Evolutionary conservation across 306 rosid species (phyloP), one percentile per base, ranked within the genome.

Genomic region (Acacia confusa): DNA sequence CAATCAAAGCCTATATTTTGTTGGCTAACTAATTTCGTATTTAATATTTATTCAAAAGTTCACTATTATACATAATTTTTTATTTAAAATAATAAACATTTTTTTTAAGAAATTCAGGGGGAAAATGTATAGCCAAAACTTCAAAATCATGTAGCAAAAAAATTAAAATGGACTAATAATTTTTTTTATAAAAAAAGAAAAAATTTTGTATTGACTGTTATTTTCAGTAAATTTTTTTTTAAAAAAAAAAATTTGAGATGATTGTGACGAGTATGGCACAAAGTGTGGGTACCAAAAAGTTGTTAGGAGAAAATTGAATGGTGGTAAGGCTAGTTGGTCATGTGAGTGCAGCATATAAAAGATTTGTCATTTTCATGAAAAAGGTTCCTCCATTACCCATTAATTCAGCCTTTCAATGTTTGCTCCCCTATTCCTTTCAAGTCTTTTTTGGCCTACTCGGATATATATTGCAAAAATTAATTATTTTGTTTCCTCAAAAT

Each of bases 191-290:
- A 43, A 19, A 52, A 52, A 52, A 52, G 1, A 17, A 52, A 52
- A n/a, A n/a, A n/a, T n/a, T 4, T 52, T 20, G 14, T n/a, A 57
- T 57, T 57, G 30, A 22, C 0, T 10, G 27, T 4, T 12, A 10
- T 61, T 25, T 61, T 12, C 36, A 28, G n/a, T 63, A 27, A 2
- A 13, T 47, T 16, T 5, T 19, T 55, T n/a, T n/a, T n/a, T n/a
- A n/a, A n/a, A n/a, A n/a, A n/a, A n/a, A n/a, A n/a, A n/a, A n/a
- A n/a, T 25, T 25, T 13, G 4, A 25, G 75, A 28, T 84, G 84
- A 72, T 12, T 28, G 82, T 53, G 84, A 73, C 58, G 44, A 80
- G 64, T 24, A 24, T 28, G 28, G 70, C 44, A 65, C 70, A 14
- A 48, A 58, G 48, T 16, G 75, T 66, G 53, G 17, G 44, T 63